Base-by-base conservation (phyloP, 805 yeast genomes). In the Limtongia smithiae region DNA sequence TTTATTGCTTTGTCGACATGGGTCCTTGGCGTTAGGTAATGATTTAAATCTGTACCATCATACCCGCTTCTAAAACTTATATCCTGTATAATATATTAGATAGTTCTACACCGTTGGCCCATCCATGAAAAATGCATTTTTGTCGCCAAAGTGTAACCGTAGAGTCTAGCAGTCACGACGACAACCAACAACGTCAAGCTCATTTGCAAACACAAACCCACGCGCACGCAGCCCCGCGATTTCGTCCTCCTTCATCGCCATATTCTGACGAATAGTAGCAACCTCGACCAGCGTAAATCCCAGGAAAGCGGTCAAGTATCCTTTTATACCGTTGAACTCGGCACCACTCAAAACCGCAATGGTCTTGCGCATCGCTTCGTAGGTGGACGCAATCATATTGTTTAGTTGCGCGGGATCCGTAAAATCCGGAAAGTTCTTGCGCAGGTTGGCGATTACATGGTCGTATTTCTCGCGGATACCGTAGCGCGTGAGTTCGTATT, bases 401-500 rank as follows among this genome's bases (percentile, higher is more conserved):
- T 21, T 22, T 25, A 15, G 8, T 12, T 4, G 2, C n/a, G n/a
- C n/a, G n/a, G 22, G 20, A 4, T 39, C 33, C 12, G 12, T 18
- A 6, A 25, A 14, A 14, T 35, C 30, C 30, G 21, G 21, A 18
- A 20, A 36, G 12, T 35, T 32, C 28, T 38, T 12, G 4, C 21
- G 27, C 41, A 7, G 30, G 18, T 4, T 36, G 28, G 20, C 37
- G 21, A 43, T 3, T 11, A 43, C 35, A 11, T 22, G 21, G 4
- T 27, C 46, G 24, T 39, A 45, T 36, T 27, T 35, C 45, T 20
- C 12, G 41, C 55, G 58, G 43, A 84, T 67, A 0, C 94, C 95
- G 39, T 75, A 63, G 0, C 82, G 72, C 0, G 94, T 84, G 60
- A 87, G 68, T 62, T 83, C 93, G 61, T 85, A 88, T 61, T 87